These are phyloP conservation scores for Monilinia fructigena DNA, from an alignment of 2,329 filamentous ascomycete species.

Conservation along the genomic window DNA sequence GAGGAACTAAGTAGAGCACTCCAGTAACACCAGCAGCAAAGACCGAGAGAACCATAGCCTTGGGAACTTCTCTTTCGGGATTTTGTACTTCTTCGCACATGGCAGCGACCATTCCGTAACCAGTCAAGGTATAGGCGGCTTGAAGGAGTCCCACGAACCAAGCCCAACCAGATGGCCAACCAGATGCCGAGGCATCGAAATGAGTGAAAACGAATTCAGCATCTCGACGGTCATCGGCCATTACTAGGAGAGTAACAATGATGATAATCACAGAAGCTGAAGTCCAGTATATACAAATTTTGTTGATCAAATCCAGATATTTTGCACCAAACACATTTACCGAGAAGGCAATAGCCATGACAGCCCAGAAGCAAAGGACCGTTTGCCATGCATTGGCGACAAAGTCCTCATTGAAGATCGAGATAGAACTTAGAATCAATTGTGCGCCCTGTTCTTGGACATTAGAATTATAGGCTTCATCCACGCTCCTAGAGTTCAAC, in stretches of 20 bases:
- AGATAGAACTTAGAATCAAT: constrained; percentile 63
- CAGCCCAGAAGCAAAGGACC: constrained; percentile 69
- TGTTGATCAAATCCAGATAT: constrained; percentile 67
- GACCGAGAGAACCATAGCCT: constrained; percentile 68
- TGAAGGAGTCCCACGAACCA: constrained; percentile 71
- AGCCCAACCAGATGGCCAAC: constrained; percentile 68
- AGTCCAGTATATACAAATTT: constrained; percentile 73
- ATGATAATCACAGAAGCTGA: constrained; percentile 65
- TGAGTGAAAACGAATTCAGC: constrained; percentile 66
- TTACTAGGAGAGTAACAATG: constrained; percentile 56
- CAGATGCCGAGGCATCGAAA: constrained; percentile 63
- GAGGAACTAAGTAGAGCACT: constrained; percentile 66
- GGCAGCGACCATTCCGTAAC: constrained; percentile 51
- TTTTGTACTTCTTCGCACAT: constrained; percentile 74
- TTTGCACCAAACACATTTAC: constrained; percentile 64
- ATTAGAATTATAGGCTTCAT: neutral
- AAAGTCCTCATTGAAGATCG: constrained; percentile 68
- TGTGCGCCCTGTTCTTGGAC: constrained; percentile 56
- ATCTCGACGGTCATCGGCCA: constrained; percentile 56
- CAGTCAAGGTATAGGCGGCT: constrained; percentile 49
- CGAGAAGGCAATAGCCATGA: constrained; percentile 62
- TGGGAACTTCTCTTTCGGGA: constrained; percentile 66
- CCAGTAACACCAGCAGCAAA: constrained; percentile 65
- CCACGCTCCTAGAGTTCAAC: neutral
- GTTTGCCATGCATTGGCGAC: constrained; percentile 68